Percentiles rank a stretch among this genome's conserved stretches.
Evolutionary conservation across 352 stramenopile species (phyloP).

Genomic region (Phytophthora sojae): DNA sequence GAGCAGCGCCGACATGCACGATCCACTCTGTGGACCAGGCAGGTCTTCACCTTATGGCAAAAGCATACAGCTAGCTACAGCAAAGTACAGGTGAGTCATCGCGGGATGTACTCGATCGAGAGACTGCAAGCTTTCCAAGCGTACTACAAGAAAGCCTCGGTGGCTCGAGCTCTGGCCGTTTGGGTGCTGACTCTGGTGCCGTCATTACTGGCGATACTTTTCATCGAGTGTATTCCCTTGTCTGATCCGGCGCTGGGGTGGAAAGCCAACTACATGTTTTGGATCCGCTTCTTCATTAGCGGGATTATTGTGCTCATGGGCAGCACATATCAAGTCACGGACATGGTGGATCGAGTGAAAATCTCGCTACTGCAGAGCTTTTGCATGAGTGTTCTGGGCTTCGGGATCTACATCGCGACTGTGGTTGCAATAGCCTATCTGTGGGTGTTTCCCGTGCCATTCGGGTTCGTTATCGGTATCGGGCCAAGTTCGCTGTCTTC

Average conservation of each 20-base stretch:
- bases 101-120: conserved; percentile 50
- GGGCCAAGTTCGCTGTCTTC: conserved; percentile 20
- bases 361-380: conserved; percentile 17
- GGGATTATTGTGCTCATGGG: conserved; percentile 9
- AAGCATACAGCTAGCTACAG: not conserved
- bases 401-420: conserved; percentile 21
- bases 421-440: conserved; percentile 22
- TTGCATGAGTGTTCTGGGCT: conserved; percentile 1
- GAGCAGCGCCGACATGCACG: not conserved
- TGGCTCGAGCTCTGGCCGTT: conserved; percentile 1
- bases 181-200: conserved; percentile 29
- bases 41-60: not conserved
- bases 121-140: conserved; percentile 40
- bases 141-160: conserved; percentile 32
- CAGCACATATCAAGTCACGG: conserved; percentile 12
- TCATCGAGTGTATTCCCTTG: conserved; percentile 26
- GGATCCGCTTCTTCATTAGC: conserved; percentile 27
- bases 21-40: not conserved
- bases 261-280: conserved; percentile 36
- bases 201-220: conserved; percentile 6
- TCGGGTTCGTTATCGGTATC: conserved; percentile 32
- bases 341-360: conserved; percentile 16
- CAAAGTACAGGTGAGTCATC: conserved; percentile 36
- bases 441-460: conserved; percentile 52
- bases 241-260: conserved; percentile 16